Conservation (phyloP, 257 asterid genomes). For the Ilex aquifolium region DNA sequence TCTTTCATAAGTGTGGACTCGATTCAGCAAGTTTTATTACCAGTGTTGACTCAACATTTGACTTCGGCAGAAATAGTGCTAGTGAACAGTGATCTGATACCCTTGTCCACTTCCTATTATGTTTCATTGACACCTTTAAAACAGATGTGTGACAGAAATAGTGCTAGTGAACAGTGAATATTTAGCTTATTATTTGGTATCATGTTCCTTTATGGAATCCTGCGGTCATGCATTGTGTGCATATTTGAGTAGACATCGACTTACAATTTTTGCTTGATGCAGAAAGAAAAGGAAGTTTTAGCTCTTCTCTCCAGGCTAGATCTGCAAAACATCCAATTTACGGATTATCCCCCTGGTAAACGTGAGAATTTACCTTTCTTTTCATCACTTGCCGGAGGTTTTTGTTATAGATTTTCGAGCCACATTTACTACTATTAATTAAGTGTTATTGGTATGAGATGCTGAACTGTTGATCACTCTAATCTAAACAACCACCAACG, state of each 20-base stretch:
- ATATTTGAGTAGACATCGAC: conserved; percentile 4
- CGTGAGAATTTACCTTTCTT: background rate
- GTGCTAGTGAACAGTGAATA: too few relatives aligned
- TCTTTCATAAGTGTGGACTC: too few relatives aligned
- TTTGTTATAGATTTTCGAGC: background rate
- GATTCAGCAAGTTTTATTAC: too few relatives aligned
- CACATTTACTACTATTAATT: background rate
- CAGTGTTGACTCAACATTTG: too few relatives aligned
- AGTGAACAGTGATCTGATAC: too few relatives aligned
- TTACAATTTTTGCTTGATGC: conserved; percentile 25
- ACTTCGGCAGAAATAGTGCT: too few relatives aligned
- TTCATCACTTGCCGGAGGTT: background rate
- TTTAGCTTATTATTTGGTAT: too few relatives aligned
- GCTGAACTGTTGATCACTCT: conserved; percentile 5
- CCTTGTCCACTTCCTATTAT: too few relatives aligned
- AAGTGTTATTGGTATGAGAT: conserved; percentile 15
- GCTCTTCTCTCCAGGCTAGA: conserved; percentile 89
- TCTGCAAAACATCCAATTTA: conserved; percentile 54
- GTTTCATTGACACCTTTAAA: too few relatives aligned
- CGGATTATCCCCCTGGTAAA: conserved; percentile 72
- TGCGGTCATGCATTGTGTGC: background rate
- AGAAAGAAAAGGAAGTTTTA: conserved; percentile 82
- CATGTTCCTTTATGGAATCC: background rate
- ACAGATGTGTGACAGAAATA: too few relatives aligned
- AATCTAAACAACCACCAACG: background rate